Evolutionary conservation across 306 rosid genomes (phyloP).

Genomic region (Castanea mollissima): DNA sequence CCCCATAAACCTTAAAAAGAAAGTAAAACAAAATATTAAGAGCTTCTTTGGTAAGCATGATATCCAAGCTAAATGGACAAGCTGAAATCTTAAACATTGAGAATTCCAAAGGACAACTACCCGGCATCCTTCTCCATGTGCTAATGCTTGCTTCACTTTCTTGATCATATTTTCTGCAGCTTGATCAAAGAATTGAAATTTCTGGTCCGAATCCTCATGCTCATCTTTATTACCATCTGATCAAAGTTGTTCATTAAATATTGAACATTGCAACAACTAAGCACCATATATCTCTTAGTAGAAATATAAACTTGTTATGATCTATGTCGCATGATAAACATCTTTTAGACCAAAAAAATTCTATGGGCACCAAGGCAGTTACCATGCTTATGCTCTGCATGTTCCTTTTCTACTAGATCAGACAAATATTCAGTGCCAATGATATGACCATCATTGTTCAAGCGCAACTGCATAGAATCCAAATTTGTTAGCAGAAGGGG

Average conservation of each 20-base stretch:
- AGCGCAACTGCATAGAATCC: slow-evolving; percentile 73
- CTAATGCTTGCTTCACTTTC: slow-evolving; percentile 74
- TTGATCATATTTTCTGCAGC: slow-evolving; percentile 66
- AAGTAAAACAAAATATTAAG: slow-evolving; percentile 1
- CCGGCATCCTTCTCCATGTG: slow-evolving; percentile 80
- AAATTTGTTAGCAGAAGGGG: slow-evolving; percentile 26
- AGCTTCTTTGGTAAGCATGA: background rate
- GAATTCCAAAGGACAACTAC: slow-evolving; percentile 40
- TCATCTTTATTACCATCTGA: slow-evolving; percentile 59
- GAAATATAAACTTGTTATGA: background rate
- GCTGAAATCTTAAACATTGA: background rate
- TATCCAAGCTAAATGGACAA: background rate
- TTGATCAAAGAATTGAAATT: slow-evolving; percentile 62
- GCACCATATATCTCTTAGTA: background rate
- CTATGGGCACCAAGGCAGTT: slow-evolving; percentile 27
- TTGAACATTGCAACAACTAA: background rate
- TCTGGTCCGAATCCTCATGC: slow-evolving; percentile 52
- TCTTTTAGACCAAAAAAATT: background rate
- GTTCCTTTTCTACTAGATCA: slow-evolving; percentile 95
- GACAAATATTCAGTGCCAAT: slow-evolving; percentile 90
- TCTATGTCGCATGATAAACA: background rate
- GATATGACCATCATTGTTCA: slow-evolving; percentile 73
- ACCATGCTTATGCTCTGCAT: slow-evolving; percentile 64
- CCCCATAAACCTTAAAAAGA: slow-evolving; percentile 80
- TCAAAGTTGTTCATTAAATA: slow-evolving; percentile 21